Base-by-base conservation (phyloP, 768 basidiomycete genomes). In the Boletus sp. region DNA sequence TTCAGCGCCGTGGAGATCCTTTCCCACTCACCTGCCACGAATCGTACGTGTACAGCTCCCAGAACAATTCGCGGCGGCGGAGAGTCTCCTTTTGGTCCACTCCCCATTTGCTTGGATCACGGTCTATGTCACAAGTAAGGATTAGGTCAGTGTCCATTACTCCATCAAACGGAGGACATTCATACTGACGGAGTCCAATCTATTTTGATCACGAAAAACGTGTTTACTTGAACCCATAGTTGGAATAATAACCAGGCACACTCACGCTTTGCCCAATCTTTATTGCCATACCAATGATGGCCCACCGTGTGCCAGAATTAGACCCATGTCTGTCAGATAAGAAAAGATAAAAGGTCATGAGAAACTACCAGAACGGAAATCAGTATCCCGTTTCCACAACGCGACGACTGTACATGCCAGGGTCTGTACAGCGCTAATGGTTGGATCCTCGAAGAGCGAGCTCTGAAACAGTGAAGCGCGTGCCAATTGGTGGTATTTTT, bases 331-430 rank as follows among this genome's bases (percentile, higher is more conserved):
- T 79, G 71, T 88, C 86, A 55, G 80, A 78, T 50, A 87, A 75
- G 72, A 87, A 87, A 36, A 87, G 76, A 64, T 86, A 88, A 65
- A 80, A 86, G 10, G 84, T 80, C 85, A 88, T 88, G 57, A 88
- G 75, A 67, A 80, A 84, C 86, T 88, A 58, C 32, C 40, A 51
- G 18, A 74, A 5, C 2, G 9, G 17, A 29, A 4, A 36, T 67
- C 35, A 71, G 57, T 12, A 47, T 77, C 52, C 73, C 74, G 58
- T 79, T 75, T 40, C 4, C 2, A 17, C 20, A 32, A 61, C 30
- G 10, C 8, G 15, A 47, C 8, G 42, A 51, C 0, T 24, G 47
- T 45, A 75, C 83, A 62, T 70, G 84, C 86, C 73, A 88, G 67
- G 33, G 86, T 78, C 66, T 88, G 86, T 33, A 88, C 83, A 35